A percentile compares a stretch with the other conserved stretches of the same genome.
Evolutionary conservation across 1,284 basidiomycete genomes (phyloP).

Genomic region (Ceratobasidium sp.): DNA sequence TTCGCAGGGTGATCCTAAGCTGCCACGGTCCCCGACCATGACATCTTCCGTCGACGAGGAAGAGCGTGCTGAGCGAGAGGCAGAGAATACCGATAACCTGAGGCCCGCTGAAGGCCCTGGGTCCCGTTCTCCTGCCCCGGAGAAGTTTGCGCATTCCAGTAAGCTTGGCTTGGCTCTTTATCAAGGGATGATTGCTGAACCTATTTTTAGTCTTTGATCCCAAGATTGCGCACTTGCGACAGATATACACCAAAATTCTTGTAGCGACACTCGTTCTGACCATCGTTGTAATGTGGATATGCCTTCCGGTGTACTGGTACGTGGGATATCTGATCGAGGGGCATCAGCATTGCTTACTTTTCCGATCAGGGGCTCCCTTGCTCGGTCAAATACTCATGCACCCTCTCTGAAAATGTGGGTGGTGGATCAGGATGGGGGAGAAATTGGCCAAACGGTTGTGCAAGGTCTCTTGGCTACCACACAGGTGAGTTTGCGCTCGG

Average conservation of each 20-base stretch:
- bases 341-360: constrained; percentile 19
- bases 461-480: constrained; percentile 45
- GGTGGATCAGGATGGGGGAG: constrained; percentile 55
- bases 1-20: background rate
- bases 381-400: constrained; percentile 24
- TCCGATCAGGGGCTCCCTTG: constrained; percentile 34
- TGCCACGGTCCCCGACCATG: background rate
- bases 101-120: constrained; percentile 1
- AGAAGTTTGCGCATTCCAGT: constrained; percentile 7
- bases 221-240: constrained; percentile 30
- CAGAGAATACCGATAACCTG: background rate
- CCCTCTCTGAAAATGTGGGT: constrained; percentile 52
- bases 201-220: constrained; percentile 35
- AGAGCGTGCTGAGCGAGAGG: background rate
- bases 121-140: background rate
- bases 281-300: constrained; percentile 38
- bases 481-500: background rate
- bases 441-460: constrained; percentile 51
- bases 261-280: constrained; percentile 27
- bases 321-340: background rate
- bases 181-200: background rate
- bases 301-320: constrained; percentile 3
- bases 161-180: background rate
- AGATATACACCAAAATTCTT: constrained; percentile 38
- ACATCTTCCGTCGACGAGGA: background rate